Base-by-base conservation (phyloP, 139 green algal species). In the Picochlorum sp. region DNA sequence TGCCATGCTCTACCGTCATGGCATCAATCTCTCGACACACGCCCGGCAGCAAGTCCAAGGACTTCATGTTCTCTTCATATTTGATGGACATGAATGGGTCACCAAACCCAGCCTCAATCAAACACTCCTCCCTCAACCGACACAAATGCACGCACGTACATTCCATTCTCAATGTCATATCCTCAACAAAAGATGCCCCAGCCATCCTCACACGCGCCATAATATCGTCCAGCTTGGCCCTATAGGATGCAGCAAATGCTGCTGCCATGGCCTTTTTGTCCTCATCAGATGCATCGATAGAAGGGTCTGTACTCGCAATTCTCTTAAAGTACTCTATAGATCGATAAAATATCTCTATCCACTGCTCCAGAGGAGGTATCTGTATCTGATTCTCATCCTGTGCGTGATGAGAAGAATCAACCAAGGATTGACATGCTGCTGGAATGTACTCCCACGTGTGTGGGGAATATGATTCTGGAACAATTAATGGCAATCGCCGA, bases 61-160 rank as follows among this genome's bases (percentile, higher is more conserved):
- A 86, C 9, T 75, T 69, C 6, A 67, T 66, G 69, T 92, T 90
- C 69, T 95, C 89, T 41, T 69, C 54, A 0, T 61, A 58, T 66
- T 95, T 92, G 50, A 94, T 80, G 18, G 47, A 34, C 6, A 63
- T 56, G 49, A 92, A 94, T n/a, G 82, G 78, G 69, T 94, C 87
- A 6, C 16, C 11, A 52, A 88, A 90, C 3, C 85, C 85, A 1
- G 75, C 73, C 2, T 64, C 66, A 5, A 65, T 75, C 34, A 90
- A 58, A 21, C 72, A 80, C 1, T 76, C 50, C 49, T 90, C 84
- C 57, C 84, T 32, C 11, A 51, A 24, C 24, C 51, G 49, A 20
- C 28, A 50, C 44, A 59, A 34, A 56, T 37, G 9, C 24, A 28
- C 13, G 21, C 46, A 56, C 14, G n/a, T 46, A 21, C n/a, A 18